Evolutionary conservation across 805 yeast species (phyloP).

Genomic region (Kodamaea nitidulidarum): DNA sequence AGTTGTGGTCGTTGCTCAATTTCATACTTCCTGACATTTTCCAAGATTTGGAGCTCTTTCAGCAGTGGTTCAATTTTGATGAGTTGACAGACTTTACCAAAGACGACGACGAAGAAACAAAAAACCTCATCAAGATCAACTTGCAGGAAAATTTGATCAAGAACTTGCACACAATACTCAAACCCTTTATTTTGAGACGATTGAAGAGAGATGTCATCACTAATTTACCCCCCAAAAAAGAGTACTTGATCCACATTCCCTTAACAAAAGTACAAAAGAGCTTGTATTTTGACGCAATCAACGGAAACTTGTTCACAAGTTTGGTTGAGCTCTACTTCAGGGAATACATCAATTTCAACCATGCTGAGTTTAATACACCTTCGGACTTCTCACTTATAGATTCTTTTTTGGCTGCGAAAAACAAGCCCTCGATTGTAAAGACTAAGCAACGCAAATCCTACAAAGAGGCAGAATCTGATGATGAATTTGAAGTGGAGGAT

Average conservation of each 20-base stretch:
- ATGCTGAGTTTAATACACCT: constrained; percentile 14
- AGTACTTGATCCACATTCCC: constrained; percentile 73
- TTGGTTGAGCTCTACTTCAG: constrained; percentile 45
- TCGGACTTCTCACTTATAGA: constrained; percentile 30
- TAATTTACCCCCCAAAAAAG: constrained; percentile 82
- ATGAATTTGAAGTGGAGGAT: constrained; percentile 21
- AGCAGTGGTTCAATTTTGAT: constrained; percentile 89
- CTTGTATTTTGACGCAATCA: constrained; percentile 54
- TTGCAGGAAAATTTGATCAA: constrained; percentile 52
- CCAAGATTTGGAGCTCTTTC: constrained; percentile 83
- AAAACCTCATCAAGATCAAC: constrained; percentile 53
- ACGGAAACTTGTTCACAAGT: constrained; percentile 40
- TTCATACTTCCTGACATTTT: constrained; percentile 91
- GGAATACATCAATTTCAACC: constrained; percentile 48
- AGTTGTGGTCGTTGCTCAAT: constrained; percentile 87
- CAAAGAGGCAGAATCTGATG: constrained; percentile 27
- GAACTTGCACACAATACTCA: constrained; percentile 79
- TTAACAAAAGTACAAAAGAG: constrained; percentile 59
- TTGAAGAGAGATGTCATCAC: constrained; percentile 67
- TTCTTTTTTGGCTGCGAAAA: constrained; percentile 28
- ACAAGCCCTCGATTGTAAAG: constrained; percentile 1
- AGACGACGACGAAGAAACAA: constrained; percentile 39
- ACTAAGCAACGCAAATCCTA: constrained; percentile 6
- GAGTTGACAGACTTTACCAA: constrained; percentile 41
- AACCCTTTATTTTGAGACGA: constrained; percentile 83